phyloP scores from a whole-genome alignment of 768 basidiomycete species.

The Tricholoma sp. region DNA sequence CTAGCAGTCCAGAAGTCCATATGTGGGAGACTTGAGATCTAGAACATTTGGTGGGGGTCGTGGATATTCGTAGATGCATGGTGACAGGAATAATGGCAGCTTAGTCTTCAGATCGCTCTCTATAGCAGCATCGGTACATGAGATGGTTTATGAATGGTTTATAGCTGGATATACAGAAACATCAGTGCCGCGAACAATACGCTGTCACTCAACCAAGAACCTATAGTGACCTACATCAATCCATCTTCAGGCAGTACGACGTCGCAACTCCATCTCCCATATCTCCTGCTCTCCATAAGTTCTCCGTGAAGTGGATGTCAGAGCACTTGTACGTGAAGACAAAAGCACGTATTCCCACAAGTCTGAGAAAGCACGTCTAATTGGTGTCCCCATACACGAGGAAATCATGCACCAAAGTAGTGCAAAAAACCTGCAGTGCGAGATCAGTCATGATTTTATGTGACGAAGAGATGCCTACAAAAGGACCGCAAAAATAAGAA shows the following conservation, averaged over 20 bases:
- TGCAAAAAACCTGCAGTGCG: constrained; percentile 34
- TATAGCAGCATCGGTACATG: not conserved
- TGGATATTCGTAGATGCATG: not conserved
- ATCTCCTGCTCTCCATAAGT: constrained; percentile 43
- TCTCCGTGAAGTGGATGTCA: constrained; percentile 26
- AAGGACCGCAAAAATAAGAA: constrained; percentile 43
- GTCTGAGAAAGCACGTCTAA: constrained; percentile 38
- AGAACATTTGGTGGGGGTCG: not conserved
- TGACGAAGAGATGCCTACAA: constrained; percentile 24
- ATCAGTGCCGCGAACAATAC: not conserved
- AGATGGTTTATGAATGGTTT: not conserved
- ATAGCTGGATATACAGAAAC: not conserved
- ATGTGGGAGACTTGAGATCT: not conserved
- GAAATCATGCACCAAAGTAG: constrained; percentile 65
- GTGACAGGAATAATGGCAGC: not conserved
- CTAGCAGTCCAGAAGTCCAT: not conserved
- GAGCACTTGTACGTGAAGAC: constrained; percentile 27
- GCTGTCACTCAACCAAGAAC: not conserved
- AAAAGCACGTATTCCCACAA: constrained; percentile 44
- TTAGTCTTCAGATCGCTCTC: not conserved
- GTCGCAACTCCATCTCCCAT: constrained; percentile 53
- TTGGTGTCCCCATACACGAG: constrained; percentile 56
- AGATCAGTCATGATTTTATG: constrained; percentile 2
- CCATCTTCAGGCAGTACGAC: constrained; percentile 18
- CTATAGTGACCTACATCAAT: not conserved